Evolutionary conservation across 164 flowering plant species (phyloP), one percentile per base, ranked within the genome.

Genomic region (Akebia trifoliata): DNA sequence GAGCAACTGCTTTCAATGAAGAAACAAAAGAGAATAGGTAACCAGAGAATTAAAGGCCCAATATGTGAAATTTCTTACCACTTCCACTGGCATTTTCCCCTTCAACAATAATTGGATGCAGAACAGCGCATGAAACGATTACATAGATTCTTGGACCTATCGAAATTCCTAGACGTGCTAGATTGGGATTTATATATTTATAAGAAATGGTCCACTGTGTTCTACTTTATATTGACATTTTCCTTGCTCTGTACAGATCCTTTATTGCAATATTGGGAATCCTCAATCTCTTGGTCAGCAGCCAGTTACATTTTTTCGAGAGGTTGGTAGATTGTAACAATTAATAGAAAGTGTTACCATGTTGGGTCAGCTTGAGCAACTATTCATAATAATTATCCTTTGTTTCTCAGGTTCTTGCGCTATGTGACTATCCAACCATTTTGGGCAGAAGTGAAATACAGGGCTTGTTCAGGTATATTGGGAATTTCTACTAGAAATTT

Each of bases 271-370:
- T 51, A 94, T 94, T 64, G 99, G 99, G 53, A 94, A 94, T 72
- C 99, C 99, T 59, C 99, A 94, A 63, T 88, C 97, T 64, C 96
- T 94, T 68, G 93, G 91, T 39, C 99, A 94, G 76, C 89, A 79
- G 64, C 99, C 99, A 35, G 81, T 94, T 54, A 90, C 96, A 0
- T 94, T 87, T 63, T 94, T 94, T 74, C 71, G 96, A 50, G 99
- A 94, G 96, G 99, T 92, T 60, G 22, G 74, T 69, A n/a, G 36
- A 2, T 9, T 48, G 6, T 39, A 36, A 18, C n/a, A 58, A 5
- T 11, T 22, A 0, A 1, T 25, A 17, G 11, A 12, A 48, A 21
- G n/a, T 2, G 31, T 15, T 47, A 38, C 8, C 38, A 15, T 18
- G 20, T 28, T 2, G 18, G 32, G 5, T 2, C 32, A 25, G 42